These are phyloP conservation scores for Pseudevernia furfuracea DNA, from an alignment of 495 filamentous ascomycete species.

Conservation along the genomic window DNA sequence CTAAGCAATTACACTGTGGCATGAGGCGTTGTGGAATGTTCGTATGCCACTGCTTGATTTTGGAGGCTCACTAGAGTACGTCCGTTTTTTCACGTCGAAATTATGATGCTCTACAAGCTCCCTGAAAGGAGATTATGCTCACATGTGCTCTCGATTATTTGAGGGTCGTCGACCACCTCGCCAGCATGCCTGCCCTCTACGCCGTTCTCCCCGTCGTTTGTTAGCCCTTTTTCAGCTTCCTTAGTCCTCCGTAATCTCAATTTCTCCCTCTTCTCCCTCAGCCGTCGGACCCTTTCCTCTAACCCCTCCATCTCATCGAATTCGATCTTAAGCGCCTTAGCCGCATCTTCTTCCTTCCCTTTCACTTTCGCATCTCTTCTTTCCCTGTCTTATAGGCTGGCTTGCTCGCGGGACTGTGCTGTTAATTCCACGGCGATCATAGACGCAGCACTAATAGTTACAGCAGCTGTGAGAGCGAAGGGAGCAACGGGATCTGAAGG, in stretches of 20 bases:
- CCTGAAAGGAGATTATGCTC: background rate
- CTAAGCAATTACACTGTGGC: background rate
- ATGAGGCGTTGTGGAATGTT: slow-evolving; percentile 7
- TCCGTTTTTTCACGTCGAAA: background rate
- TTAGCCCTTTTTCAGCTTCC: slow-evolving; percentile 39
- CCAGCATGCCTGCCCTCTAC: slow-evolving; percentile 36
- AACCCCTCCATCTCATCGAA: slow-evolving; percentile 92
- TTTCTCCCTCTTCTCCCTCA: slow-evolving; percentile 65
- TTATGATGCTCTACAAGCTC: background rate
- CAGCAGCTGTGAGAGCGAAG: slow-evolving; percentile 35
- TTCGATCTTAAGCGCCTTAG: slow-evolving; percentile 71
- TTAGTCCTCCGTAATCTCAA: slow-evolving; percentile 55
- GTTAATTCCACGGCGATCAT: slow-evolving; percentile 67
- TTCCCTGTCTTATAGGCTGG: slow-evolving; percentile 43
- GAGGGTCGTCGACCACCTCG: slow-evolving; percentile 36
- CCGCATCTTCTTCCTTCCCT: slow-evolving; percentile 80
- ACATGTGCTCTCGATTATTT: background rate
- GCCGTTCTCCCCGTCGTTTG: slow-evolving; percentile 31
- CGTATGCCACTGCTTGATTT: background rate
- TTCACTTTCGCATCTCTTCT: slow-evolving; percentile 58
- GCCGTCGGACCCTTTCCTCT: slow-evolving; percentile 65
- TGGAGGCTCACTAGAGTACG: background rate
- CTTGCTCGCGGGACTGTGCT: slow-evolving; percentile 53
- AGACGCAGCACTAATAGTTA: slow-evolving; percentile 61
- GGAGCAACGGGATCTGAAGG: slow-evolving; percentile 34